phyloP scores from a whole-genome alignment of 768 basidiomycete species.

The Lactarius hengduanensis region DNA sequence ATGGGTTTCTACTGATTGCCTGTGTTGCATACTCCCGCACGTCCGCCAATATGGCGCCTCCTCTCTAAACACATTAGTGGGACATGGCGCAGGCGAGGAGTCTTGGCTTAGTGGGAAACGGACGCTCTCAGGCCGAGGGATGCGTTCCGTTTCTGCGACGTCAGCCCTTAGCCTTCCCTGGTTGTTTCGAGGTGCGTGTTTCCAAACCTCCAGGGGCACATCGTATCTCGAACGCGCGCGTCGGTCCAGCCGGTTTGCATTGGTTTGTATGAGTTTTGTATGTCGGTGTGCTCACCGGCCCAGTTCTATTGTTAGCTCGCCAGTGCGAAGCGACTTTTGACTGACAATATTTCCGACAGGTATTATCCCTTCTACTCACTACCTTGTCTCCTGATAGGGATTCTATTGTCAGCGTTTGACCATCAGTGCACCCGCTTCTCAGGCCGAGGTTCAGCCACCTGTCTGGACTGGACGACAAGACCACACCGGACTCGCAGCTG shows the following conservation, averaged over 20 bases:
- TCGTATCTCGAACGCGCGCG: neutral
- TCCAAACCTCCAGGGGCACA: neutral
- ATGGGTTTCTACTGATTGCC: too few species aligned
- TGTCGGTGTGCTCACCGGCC: too few species aligned
- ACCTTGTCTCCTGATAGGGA: too few species aligned
- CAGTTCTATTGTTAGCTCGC: too few species aligned
- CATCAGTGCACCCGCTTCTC: neutral
- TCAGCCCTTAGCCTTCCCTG: neutral
- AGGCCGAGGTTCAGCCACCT: neutral
- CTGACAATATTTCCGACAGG: neutral
- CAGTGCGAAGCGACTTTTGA: neutral
- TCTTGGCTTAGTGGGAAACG: neutral
- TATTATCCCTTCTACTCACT: neutral
- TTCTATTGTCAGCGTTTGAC: neutral
- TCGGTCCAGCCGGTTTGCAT: neutral
- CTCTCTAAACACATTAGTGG: neutral
- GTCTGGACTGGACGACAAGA: neutral
- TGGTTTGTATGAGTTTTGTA: too few species aligned
- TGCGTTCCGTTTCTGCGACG: slow-evolving; percentile 2
- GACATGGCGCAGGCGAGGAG: neutral
- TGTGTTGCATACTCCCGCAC: neutral
- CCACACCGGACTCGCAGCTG: neutral
- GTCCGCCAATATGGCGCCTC: neutral
- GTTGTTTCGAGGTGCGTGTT: neutral
- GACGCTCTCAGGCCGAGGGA: slow-evolving; percentile 11